phyloP scores from a whole-genome alignment of 768 basidiomycete genomes.

The Mycena epipterygia region DNA sequence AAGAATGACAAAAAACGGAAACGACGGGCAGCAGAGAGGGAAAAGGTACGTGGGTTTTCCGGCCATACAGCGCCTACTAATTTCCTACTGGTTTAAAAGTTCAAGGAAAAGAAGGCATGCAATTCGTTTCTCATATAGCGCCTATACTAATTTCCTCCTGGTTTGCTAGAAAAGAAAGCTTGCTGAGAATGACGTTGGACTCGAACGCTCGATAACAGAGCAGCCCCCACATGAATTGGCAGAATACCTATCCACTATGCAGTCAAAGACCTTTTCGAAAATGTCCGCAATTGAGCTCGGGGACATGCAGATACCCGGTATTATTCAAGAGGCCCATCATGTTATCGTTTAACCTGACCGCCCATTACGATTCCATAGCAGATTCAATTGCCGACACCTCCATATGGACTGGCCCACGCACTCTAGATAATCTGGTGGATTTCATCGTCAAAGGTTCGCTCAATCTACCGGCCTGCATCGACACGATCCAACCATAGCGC shows the following conservation, averaged over 20 bases:
- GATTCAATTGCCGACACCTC: slow-evolving; percentile 82
- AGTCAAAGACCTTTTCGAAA: slow-evolving; percentile 77
- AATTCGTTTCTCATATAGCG: no score
- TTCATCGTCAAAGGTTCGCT: slow-evolving; percentile 82
- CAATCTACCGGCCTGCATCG: background rate
- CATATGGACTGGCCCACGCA: slow-evolving; percentile 77
- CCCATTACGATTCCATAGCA: slow-evolving; percentile 24
- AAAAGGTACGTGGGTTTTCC: slow-evolving; percentile 76
- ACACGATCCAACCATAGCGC: background rate
- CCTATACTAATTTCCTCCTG: no score
- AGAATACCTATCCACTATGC: slow-evolving; percentile 74
- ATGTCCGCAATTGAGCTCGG: slow-evolving; percentile 84
- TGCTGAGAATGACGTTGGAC: slow-evolving; percentile 55
- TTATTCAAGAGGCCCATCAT: slow-evolving; percentile 13
- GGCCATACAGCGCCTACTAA: no score
- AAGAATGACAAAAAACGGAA: slow-evolving; percentile 75
- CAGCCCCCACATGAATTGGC: slow-evolving; percentile 71
- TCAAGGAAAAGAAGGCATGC: no score
- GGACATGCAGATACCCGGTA: slow-evolving; percentile 85
- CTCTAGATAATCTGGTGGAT: slow-evolving; percentile 76
- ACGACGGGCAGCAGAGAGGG: slow-evolving; percentile 74
- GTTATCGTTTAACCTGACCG: background rate
- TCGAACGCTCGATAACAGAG: slow-evolving; percentile 61
- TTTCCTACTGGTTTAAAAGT: no score
- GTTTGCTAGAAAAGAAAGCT: no score